Evolutionary conservation across 73 alveolate species (phyloP), one percentile per base, ranked within the genome.

Genomic region (Blepharisma stoltei): DNA sequence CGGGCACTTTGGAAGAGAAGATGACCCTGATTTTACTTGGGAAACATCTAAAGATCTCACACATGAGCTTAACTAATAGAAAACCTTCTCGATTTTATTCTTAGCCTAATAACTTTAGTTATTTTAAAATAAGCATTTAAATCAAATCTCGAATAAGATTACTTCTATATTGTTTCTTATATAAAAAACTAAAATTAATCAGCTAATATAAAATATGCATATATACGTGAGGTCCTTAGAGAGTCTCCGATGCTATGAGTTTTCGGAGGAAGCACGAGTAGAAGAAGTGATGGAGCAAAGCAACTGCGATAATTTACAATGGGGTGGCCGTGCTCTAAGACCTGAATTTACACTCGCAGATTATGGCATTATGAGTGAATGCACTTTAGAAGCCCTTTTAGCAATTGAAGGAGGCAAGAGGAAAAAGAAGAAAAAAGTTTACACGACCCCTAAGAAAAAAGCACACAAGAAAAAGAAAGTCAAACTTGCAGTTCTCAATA

Each of bases 1-100:
- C 78, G 96, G 98, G 44, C 97, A 91, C 80, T 91, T 93, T 55
- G 98, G 98, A 67, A 84, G 97, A 79, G 89, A 77, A 54, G 87
- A 83, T 0, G 89, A 77, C 46, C 77, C 82, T 45, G 97, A 89
- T 44, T 89, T 85, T 73, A 81, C 84, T 23, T 91, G 95, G 95
- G 97, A 91, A 79, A 47, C 60, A 48, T 94, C 95, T 32, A 88
- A 70, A 67, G 70, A 70, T 23, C 45, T 78, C n/a, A 49, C 44
- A 68, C 46, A 43, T 41, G 82, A 69, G 23, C 66, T 52, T 52
- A 32, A 32, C 41, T 32, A 32, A 32, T 32, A 32, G 41, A 32
- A 32, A 32, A 32, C 41, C 41, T 32, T 32, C 41, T 32, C 41
- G 41, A 32, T 32, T 32, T n/a, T 32, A 32, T 32, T 32, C 41